Conservation (phyloP, 1,284 basidiomycete genomes). For the Cryptococcus amylolentus region DNA sequence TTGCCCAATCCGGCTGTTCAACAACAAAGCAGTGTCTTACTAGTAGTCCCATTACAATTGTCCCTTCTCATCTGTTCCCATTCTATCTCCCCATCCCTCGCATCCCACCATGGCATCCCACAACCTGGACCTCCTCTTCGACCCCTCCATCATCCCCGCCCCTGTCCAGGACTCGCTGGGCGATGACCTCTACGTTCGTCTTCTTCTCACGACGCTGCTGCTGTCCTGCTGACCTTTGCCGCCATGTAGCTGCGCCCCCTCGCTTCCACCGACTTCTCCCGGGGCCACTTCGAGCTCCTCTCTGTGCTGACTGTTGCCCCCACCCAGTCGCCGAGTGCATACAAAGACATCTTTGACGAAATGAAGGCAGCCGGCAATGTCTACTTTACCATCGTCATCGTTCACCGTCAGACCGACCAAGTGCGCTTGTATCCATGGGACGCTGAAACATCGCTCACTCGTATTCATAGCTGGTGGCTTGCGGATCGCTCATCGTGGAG, state of each 20-base stretch:
- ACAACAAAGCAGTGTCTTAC: neutral
- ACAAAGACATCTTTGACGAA: slow-evolving; percentile 62
- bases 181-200: slow-evolving; percentile 28
- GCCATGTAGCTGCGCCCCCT: slow-evolving; percentile 76
- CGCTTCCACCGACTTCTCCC: slow-evolving; percentile 76
- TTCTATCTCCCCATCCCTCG: neutral
- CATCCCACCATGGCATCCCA: neutral
- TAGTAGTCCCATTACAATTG: neutral
- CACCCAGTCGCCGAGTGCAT: slow-evolving; percentile 65
- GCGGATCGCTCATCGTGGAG: slow-evolving; percentile 82
- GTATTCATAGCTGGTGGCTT: slow-evolving; percentile 63
- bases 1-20: neutral
- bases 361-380: slow-evolving; percentile 54
- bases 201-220: neutral
- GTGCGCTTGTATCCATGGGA: slow-evolving; percentile 11
- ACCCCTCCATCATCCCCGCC: slow-evolving; percentile 29
- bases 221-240: neutral
- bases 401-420: slow-evolving; percentile 67
- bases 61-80: neutral
- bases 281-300: slow-evolving; percentile 81
- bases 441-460: slow-evolving; percentile 30
- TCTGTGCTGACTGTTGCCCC: slow-evolving; percentile 74
- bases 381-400: slow-evolving; percentile 83
- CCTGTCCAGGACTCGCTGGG: slow-evolving; percentile 24
- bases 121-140: slow-evolving; percentile 34